Evolutionary conservation across 495 filamentous ascomycete genomes (phyloP).

Genomic region (Hypoxylon lienhwacheense): DNA sequence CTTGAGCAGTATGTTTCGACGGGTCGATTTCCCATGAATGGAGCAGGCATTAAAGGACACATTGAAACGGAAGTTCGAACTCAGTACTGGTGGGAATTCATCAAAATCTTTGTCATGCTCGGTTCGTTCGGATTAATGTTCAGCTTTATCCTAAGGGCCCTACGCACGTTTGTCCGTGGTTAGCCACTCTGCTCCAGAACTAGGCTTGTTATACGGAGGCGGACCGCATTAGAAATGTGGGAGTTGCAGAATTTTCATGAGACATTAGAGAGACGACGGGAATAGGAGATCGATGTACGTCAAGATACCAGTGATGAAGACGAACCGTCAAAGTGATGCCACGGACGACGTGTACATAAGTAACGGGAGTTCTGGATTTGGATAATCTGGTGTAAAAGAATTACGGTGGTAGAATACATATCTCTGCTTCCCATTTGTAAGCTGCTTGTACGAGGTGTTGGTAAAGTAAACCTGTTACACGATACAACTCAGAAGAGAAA

Average conservation of each 20-base stretch:
- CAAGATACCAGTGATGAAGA: slow-evolving; percentile 3
- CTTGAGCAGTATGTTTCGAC: slow-evolving; percentile 70
- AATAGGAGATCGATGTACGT: neutral
- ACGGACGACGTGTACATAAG: slow-evolving; percentile 9
- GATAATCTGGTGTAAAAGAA: neutral
- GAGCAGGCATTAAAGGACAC: slow-evolving; percentile 40
- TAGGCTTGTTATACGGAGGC: neutral
- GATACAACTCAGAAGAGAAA: no score
- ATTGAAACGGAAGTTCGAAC: slow-evolving; percentile 55
- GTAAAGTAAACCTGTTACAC: neutral
- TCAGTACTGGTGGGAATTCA: slow-evolving; percentile 50
- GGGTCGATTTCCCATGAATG: slow-evolving; percentile 65
- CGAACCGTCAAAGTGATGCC: slow-evolving; percentile 23
- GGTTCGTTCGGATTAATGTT: slow-evolving; percentile 42
- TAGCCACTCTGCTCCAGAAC: neutral
- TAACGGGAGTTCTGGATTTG: slow-evolving; percentile 7
- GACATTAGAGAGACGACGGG: neutral
- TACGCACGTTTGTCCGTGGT: slow-evolving; percentile 12
- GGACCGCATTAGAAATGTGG: neutral
- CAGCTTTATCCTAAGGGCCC: slow-evolving; percentile 36
- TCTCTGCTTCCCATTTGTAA: neutral
- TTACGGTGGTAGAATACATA: neutral
- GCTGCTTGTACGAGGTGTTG: neutral
- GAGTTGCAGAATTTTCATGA: neutral
- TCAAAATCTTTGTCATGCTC: slow-evolving; percentile 52